Conservation (phyloP, 2,329 filamentous ascomycete species). For the Aspergillus aculeatus region DNA sequence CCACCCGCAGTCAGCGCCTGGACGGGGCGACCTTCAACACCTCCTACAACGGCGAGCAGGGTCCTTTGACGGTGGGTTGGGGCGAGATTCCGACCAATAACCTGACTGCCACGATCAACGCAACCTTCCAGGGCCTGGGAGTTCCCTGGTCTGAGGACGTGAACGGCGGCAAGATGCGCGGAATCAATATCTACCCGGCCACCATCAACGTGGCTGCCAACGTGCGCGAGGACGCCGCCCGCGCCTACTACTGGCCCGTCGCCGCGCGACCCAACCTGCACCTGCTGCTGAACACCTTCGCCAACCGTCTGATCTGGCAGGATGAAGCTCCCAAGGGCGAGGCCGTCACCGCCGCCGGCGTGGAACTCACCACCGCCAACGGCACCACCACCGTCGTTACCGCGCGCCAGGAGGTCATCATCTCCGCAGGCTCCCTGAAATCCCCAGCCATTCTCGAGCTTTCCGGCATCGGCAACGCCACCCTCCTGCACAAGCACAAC, state of each 20-base stretch:
- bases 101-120: constrained; percentile 21
- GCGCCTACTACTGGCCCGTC: constrained; percentile 50
- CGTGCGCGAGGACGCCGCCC: constrained; percentile 50
- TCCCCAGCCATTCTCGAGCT: constrained; percentile 59
- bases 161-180: constrained; percentile 47
- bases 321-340: constrained; percentile 7
- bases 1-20: not conserved
- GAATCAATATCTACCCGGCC: constrained; percentile 44
- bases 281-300: constrained; percentile 31
- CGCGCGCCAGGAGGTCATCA: constrained; percentile 53
- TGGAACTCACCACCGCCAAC: constrained; percentile 28
- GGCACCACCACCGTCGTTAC: constrained; percentile 20
- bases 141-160: constrained; percentile 23
- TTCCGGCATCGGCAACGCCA: constrained; percentile 56
- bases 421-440: constrained; percentile 59
- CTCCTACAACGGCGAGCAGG: constrained; percentile 28
- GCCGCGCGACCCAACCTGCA: constrained; percentile 45
- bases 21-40: constrained; percentile 29
- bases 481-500: constrained; percentile 26
- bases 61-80: constrained; percentile 33
- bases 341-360: constrained; percentile 27
- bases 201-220: constrained; percentile 41
- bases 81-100: too few relatives aligned
- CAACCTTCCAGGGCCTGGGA: constrained; percentile 23
- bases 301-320: constrained; percentile 1